Conservation (phyloP, 1,284 basidiomycete genomes). For the Microbotryum saponariae region DNA sequence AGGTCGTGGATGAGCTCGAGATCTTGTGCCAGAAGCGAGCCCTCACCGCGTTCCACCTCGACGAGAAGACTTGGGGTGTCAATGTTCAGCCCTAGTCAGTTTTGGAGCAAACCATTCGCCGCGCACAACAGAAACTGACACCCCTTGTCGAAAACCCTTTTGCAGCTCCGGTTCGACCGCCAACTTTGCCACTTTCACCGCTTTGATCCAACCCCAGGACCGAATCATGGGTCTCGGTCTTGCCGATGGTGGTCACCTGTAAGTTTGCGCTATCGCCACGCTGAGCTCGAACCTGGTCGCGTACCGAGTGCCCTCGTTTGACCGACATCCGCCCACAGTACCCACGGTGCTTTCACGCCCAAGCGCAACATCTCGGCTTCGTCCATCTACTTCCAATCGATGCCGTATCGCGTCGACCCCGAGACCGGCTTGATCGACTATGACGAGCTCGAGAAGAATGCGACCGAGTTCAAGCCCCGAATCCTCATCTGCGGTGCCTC, state of each 20-base stretch:
- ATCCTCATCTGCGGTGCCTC: constrained; percentile 97
- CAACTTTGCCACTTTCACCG: constrained; percentile 96
- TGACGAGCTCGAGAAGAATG: constrained; percentile 69
- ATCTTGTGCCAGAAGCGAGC: constrained; percentile 90
- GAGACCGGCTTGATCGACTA: constrained; percentile 89
- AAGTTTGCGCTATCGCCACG: constrained; percentile 33
- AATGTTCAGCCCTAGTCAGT: constrained; percentile 97
- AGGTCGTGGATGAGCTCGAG: constrained; percentile 93
- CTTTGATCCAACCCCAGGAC: constrained; percentile 94
- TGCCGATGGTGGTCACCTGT: constrained; percentile 92
- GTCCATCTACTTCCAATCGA: constrained; percentile 99
- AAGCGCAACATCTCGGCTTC: constrained; percentile 99
- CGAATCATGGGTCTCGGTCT: constrained; percentile 99
- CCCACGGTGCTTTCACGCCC: constrained; percentile 33
- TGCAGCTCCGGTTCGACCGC: constrained; percentile 51
- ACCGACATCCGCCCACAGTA: background rate
- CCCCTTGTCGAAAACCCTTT: background rate
- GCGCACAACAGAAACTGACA: background rate
- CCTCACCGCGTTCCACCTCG: constrained; percentile 91
- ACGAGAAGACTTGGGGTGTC: constrained; percentile 77
- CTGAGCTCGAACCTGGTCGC: background rate
- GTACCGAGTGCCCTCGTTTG: background rate
- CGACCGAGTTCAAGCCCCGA: constrained; percentile 92
- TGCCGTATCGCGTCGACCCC: constrained; percentile 86
- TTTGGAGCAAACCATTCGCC: too few species aligned